Evolutionary conservation across 495 filamentous ascomycete genomes (phyloP).

Genomic region (Lepraria neglecta): DNA sequence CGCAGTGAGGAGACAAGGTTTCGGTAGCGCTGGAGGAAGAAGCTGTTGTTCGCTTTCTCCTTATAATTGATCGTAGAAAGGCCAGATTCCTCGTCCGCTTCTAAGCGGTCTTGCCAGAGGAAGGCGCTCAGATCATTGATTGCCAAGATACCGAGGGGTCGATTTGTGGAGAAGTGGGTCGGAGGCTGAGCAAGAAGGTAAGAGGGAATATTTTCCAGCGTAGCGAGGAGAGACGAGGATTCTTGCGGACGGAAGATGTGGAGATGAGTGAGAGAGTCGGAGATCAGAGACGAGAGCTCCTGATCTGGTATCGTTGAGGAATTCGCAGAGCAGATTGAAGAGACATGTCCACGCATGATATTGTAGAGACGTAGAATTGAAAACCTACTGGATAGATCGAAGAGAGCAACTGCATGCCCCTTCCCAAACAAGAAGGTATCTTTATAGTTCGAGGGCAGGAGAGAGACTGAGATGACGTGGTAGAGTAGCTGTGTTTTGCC

Average conservation of each 20-base stretch:
- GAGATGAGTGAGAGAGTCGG: constrained; percentile 34
- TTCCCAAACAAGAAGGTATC: constrained; percentile 41
- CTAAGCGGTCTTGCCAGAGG: constrained; percentile 50
- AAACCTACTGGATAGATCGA: constrained; percentile 68
- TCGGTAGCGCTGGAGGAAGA: constrained; percentile 34
- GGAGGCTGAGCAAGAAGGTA: constrained; percentile 46
- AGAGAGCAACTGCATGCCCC: constrained; percentile 54
- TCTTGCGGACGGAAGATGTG: constrained; percentile 53
- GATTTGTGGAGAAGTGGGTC: constrained; percentile 43
- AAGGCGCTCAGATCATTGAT: constrained; percentile 53
- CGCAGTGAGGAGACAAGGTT: constrained; percentile 33
- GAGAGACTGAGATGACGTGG: constrained; percentile 52
- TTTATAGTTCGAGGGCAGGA: constrained; percentile 46
- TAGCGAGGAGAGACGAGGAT: constrained; percentile 46
- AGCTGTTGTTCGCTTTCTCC: constrained; percentile 3
- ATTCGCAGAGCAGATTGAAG: constrained; percentile 1
- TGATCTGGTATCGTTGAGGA: constrained; percentile 15
- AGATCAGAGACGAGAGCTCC: constrained; percentile 30
- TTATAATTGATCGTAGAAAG: constrained; percentile 25
- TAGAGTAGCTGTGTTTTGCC: constrained; percentile 66
- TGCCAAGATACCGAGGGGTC: constrained; percentile 45
- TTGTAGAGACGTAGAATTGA: constrained; percentile 50
- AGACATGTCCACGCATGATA: constrained; percentile 29
- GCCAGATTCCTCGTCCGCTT: constrained; percentile 42
- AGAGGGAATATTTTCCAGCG: constrained; percentile 39